Conservation (phyloP, 1,284 basidiomycete species). For the Hypsizygus ulmarius region DNA sequence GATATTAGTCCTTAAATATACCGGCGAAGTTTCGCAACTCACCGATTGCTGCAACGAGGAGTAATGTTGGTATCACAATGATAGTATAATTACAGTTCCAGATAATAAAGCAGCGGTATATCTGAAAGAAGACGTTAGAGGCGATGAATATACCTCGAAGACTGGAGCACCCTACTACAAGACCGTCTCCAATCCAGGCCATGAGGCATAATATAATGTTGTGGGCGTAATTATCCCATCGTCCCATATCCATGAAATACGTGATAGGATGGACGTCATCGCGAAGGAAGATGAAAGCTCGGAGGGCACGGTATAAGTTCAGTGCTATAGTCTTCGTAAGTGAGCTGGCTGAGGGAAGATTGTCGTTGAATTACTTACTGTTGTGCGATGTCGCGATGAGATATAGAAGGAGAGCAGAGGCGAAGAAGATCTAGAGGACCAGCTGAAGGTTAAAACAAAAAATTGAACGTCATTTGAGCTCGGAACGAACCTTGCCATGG, state of each 20-base stretch:
- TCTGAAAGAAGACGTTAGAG: constrained; percentile 18
- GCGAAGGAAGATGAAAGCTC: constrained; percentile 26
- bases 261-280: constrained; percentile 23
- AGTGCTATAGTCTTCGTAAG: constrained; percentile 17
- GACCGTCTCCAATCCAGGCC: constrained; percentile 29
- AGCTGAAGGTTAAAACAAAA: no score
- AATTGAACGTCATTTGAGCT: neutral
- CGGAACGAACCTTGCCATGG: neutral
- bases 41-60: constrained; percentile 23
- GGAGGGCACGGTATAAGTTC: constrained; percentile 28
- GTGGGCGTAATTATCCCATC: constrained; percentile 30
- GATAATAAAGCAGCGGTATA: constrained; percentile 28
- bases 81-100: constrained; percentile 6
- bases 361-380: no score
- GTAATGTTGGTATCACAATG: constrained; percentile 2
- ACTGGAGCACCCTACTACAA: constrained; percentile 22
- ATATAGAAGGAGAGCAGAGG: no score
- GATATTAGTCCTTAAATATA: no score
- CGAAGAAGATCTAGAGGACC: no score
- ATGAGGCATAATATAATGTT: constrained; percentile 28
- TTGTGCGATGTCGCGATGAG: no score
- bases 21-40: constrained; percentile 1
- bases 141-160: neutral
- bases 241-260: constrained; percentile 26
- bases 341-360: no score